Percentiles rank a stretch among this genome's conserved stretches.
Evolutionary conservation across 1,284 basidiomycete species (phyloP).

Genomic region (Laetiporus sulphureus): DNA sequence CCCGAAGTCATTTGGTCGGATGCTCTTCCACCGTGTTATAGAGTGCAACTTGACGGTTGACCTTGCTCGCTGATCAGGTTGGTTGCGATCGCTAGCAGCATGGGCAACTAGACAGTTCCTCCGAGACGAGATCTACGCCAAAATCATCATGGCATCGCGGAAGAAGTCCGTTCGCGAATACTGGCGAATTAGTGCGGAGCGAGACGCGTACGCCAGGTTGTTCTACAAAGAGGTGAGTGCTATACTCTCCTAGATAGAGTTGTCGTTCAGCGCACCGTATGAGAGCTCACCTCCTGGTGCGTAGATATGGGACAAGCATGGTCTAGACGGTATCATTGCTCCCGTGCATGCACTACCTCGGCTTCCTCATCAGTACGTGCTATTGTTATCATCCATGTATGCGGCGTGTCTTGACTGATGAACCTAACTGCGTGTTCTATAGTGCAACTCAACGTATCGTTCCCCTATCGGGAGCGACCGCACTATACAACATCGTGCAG

Average conservation of each 20-base stretch:
- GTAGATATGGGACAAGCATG: constrained; percentile 66
- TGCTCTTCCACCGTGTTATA: neutral
- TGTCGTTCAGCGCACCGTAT: too few relatives aligned
- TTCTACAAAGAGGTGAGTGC: constrained; percentile 53
- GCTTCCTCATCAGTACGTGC: constrained; percentile 58
- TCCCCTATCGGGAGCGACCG: neutral
- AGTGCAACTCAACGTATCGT: too few relatives aligned
- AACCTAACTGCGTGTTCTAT: too few relatives aligned
- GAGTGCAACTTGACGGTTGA: neutral
- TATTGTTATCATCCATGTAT: too few relatives aligned
- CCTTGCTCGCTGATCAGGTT: constrained; percentile 29
- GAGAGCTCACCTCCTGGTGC: neutral
- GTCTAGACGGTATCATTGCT: constrained; percentile 72
- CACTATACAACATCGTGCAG: constrained; percentile 36
- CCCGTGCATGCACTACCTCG: constrained; percentile 71
- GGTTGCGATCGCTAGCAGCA: constrained; percentile 40
- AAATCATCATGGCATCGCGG: constrained; percentile 36
- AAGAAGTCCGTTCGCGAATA: constrained; percentile 54
- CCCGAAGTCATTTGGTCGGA: constrained; percentile 50
- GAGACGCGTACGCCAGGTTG: constrained; percentile 41
- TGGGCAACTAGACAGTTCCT: constrained; percentile 45
- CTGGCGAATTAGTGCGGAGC: constrained; percentile 38
- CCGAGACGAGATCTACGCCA: constrained; percentile 47
- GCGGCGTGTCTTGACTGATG: too few relatives aligned
- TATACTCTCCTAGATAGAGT: constrained; percentile 1